Conservation (phyloP, 805 yeast genomes). For the Saccharomyces mikatae region DNA sequence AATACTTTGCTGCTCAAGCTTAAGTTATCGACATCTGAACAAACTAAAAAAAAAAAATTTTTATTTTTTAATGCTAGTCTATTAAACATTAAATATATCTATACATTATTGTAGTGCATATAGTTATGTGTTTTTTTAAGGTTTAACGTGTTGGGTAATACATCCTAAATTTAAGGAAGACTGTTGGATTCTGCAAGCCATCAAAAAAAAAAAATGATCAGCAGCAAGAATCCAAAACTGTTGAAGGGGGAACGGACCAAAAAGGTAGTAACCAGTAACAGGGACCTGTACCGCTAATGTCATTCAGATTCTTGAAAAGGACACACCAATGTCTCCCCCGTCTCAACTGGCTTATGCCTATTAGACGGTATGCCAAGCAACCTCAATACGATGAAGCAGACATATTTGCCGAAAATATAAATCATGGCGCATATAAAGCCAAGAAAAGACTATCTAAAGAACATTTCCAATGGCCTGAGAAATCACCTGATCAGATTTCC, state of each 20-base stretch:
- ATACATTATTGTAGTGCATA: neutral
- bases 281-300: neutral
- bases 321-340: neutral
- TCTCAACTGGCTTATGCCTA: neutral
- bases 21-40: conserved; percentile 15
- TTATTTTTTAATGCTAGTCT: neutral
- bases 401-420: conserved; percentile 21
- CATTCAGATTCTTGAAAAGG: neutral
- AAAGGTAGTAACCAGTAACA: neutral
- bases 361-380: neutral
- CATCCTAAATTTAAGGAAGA: neutral
- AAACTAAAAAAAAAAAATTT: neutral
- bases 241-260: neutral
- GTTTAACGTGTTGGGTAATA: neutral
- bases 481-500: conserved; percentile 11
- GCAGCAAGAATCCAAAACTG: neutral
- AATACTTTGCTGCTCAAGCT: conserved; percentile 47
- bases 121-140: neutral
- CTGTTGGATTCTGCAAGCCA: neutral
- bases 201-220: neutral
- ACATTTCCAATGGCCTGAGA: conserved; percentile 17
- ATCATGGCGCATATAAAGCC: conserved; percentile 23
- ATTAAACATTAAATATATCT: neutral
- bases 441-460: conserved; percentile 11
- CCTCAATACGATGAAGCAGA: conserved; percentile 31